Evolutionary conservation across 306 rosid species (phyloP).

Genomic region (Comarum palustre): DNA sequence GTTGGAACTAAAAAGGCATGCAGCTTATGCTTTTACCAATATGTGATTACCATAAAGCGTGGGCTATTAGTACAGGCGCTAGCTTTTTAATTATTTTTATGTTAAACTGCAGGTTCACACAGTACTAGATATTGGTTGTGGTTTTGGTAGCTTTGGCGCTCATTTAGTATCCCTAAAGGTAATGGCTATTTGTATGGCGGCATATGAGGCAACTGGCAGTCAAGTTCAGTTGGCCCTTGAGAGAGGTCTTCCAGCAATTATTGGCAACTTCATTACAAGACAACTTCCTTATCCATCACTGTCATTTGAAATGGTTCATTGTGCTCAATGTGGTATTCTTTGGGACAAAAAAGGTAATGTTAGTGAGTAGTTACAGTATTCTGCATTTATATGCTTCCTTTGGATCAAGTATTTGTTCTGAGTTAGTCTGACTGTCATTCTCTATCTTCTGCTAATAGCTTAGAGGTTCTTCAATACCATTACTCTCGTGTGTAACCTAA

Average conservation of each 20-base stretch:
- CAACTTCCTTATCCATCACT: constrained; percentile 94
- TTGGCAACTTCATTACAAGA: constrained; percentile 68
- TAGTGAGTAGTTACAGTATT: not conserved
- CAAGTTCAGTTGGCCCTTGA: constrained; percentile 98
- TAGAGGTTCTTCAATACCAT: constrained; percentile 10
- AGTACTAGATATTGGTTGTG: constrained; percentile 86
- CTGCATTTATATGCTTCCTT: not conserved
- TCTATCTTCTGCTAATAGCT: not conserved
- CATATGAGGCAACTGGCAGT: constrained; percentile 94
- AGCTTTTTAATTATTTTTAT: not conserved
- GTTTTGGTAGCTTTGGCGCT: constrained; percentile 99
- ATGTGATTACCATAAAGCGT: not conserved
- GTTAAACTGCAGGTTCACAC: constrained; percentile 64
- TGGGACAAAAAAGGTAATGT: constrained; percentile 83
- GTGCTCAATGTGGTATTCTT: constrained; percentile 87
- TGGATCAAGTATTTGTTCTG: not conserved
- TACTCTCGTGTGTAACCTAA: constrained; percentile 16
- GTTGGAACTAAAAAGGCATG: not conserved
- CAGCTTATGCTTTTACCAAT: not conserved
- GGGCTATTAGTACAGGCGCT: not conserved
- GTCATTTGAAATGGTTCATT: constrained; percentile 93
- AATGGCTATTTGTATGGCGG: constrained; percentile 86
- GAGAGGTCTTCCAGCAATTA: constrained; percentile 98
- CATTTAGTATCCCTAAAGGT: constrained; percentile 75
- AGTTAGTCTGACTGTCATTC: not conserved